A percentile compares a stretch with the other conserved stretches of the same genome.
Conservation (phyloP, 2,329 filamentous ascomycete species). For the Fonsecaea pedrosoi region DNA sequence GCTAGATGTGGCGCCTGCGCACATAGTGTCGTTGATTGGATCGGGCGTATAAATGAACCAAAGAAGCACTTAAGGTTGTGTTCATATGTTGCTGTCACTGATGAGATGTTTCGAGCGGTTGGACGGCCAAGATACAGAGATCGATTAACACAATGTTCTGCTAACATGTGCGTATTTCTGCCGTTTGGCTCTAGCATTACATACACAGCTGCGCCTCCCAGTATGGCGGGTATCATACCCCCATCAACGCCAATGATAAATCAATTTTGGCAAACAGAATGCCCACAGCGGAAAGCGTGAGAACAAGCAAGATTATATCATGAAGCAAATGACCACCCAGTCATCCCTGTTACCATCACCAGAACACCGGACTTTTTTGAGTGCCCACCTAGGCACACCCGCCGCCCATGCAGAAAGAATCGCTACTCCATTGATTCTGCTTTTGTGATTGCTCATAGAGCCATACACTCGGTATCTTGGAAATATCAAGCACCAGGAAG, state of each 20-base stretch:
- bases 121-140: not conserved
- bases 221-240: conserved; percentile 15
- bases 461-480: not conserved
- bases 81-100: not conserved
- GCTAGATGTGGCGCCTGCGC: not conserved
- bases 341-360: not conserved
- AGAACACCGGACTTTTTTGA: not conserved
- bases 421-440: not conserved
- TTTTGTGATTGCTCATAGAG: not conserved
- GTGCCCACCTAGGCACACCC: not conserved
- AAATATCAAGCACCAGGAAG: conserved; percentile 30
- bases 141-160: not conserved
- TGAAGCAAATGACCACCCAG: conserved; percentile 8
- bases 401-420: not conserved
- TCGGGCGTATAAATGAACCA: not conserved
- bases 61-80: not conserved
- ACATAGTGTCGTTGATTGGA: not conserved
- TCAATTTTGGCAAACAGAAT: conserved; percentile 2
- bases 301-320: not conserved
- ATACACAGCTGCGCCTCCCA: conserved; percentile 1
- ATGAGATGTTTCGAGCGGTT: not conserved
- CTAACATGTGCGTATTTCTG: not conserved
- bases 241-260: conserved; percentile 12
- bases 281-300: not conserved
- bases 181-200: conserved; percentile 19